These are phyloP conservation scores for Thermothelomyces thermophilus DNA, from an alignment of 2,329 filamentous ascomycete species.

Conservation along the genomic window DNA sequence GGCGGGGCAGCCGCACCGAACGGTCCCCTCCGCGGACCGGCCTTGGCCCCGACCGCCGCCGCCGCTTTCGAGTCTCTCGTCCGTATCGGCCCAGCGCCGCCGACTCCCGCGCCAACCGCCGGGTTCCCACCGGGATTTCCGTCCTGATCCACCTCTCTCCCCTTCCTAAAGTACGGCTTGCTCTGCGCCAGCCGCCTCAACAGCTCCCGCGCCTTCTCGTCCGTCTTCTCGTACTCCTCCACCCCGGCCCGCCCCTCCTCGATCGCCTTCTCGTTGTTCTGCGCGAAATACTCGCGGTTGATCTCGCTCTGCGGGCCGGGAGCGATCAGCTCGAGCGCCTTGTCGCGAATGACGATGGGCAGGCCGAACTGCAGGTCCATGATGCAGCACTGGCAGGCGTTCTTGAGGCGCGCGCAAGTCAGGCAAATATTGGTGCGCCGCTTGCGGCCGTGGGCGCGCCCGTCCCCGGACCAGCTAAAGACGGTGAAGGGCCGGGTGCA, in stretches of 20 bases:
- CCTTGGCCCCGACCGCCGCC: slow-evolving; percentile 41
- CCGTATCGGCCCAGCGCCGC: slow-evolving; percentile 70
- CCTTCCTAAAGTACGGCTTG: slow-evolving; percentile 92
- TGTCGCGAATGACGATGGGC: slow-evolving; percentile 90
- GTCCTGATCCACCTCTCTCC: slow-evolving; percentile 62
- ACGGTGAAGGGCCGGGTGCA: slow-evolving; percentile 95
- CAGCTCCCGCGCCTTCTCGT: slow-evolving; percentile 90
- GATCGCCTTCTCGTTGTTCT: slow-evolving; percentile 92
- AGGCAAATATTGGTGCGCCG: slow-evolving; percentile 94
- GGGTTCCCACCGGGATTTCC: slow-evolving; percentile 43
- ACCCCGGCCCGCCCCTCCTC: slow-evolving; percentile 80
- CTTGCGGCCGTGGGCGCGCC: slow-evolving; percentile 72
- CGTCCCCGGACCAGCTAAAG: slow-evolving; percentile 87
- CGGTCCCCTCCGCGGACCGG: slow-evolving; percentile 47
- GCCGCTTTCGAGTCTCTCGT: slow-evolving; percentile 59
- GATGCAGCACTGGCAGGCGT: slow-evolving; percentile 99
- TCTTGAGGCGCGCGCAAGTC: slow-evolving; percentile 94
- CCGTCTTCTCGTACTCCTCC: slow-evolving; percentile 93
- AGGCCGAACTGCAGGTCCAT: slow-evolving; percentile 93
- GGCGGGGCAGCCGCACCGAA: slow-evolving; percentile 62
- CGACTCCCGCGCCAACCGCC: slow-evolving; percentile 49
- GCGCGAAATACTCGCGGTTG: slow-evolving; percentile 95
- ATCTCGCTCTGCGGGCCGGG: slow-evolving; percentile 87
- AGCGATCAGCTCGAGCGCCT: slow-evolving; percentile 94
- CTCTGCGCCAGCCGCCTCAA: slow-evolving; percentile 78